A percentile compares a stretch with the other conserved stretches of the same genome.
Conservation (phyloP, 345 rosid genomes). For the Fremontodendron californicum region DNA sequence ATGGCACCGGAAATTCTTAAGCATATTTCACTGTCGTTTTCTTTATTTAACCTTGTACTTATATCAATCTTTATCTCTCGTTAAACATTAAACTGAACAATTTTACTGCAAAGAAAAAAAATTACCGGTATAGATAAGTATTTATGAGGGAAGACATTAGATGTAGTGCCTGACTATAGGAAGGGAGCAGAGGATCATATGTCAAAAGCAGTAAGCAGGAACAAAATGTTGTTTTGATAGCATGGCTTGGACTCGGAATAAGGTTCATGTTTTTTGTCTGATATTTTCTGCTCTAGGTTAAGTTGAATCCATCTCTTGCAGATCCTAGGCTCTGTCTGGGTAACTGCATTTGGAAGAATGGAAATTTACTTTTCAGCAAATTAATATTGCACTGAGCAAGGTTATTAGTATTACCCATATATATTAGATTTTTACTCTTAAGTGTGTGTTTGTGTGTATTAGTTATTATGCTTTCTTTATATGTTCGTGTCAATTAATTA, state of each 20-base stretch:
- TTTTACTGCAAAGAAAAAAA: slow-evolving; percentile 37
- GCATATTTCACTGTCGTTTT: neutral
- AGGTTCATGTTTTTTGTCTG: slow-evolving; percentile 13
- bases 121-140: slow-evolving; percentile 41
- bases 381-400: slow-evolving; percentile 67
- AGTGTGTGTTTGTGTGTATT: neutral
- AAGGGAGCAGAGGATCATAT: slow-evolving; percentile 80
- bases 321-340: slow-evolving; percentile 77
- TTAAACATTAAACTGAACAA: neutral
- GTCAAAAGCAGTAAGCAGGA: slow-evolving; percentile 55
- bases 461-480: neutral
- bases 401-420: slow-evolving; percentile 35
- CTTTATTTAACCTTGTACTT: neutral
- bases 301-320: slow-evolving; percentile 72
- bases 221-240: neutral
- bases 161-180: slow-evolving; percentile 59
- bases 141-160: slow-evolving; percentile 57
- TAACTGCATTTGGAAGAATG: slow-evolving; percentile 77
- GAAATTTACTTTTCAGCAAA: slow-evolving; percentile 64
- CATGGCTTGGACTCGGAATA: slow-evolving; percentile 8
- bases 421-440: neutral
- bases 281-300: slow-evolving; percentile 45
- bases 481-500: neutral
- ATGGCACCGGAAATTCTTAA: neutral
- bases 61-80: neutral